A percentile compares a stretch with the other conserved stretches of the same genome.
phyloP scores from a whole-genome alignment of 2,329 filamentous ascomycete genomes.

The Hymenoscyphus salicellus region DNA sequence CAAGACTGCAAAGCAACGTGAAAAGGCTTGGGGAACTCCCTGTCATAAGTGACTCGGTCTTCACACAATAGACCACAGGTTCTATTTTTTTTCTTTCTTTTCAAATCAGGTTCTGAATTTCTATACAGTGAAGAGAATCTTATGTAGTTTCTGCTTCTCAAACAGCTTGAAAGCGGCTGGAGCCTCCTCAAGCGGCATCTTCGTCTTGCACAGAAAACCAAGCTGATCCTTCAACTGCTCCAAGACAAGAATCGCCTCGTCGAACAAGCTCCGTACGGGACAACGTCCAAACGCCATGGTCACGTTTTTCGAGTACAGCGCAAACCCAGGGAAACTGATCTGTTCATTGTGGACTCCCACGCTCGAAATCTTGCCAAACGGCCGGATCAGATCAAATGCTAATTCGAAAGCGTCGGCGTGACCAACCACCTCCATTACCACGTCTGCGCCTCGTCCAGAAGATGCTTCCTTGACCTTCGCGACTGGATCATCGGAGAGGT shows the following conservation, averaged over 20 bases:
- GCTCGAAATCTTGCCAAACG: conserved; percentile 69
- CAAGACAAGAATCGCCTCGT: background rate
- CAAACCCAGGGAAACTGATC: background rate
- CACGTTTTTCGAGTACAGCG: background rate
- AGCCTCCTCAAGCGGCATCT: background rate
- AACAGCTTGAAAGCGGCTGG: background rate
- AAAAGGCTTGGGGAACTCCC: no score
- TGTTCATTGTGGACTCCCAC: conserved; percentile 60
- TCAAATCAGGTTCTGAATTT: background rate
- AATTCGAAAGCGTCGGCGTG: conserved; percentile 63
- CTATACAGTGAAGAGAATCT: background rate
- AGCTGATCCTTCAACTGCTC: background rate
- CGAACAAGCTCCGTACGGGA: background rate
- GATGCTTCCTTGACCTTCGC: conserved; percentile 61
- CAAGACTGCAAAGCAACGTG: no score
- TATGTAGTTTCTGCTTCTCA: background rate
- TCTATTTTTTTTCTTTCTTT: background rate
- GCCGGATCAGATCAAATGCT: conserved; percentile 65
- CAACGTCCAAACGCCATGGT: background rate
- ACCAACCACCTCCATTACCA: conserved; percentile 75
- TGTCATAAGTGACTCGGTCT: no score
- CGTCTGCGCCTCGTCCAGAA: conserved; percentile 74
- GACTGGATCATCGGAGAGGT: conserved; percentile 65
- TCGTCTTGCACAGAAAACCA: background rate
- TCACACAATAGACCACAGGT: background rate